phyloP scores from a whole-genome alignment of 1,284 basidiomycete species.

The Papiliotrema fonsecae region DNA sequence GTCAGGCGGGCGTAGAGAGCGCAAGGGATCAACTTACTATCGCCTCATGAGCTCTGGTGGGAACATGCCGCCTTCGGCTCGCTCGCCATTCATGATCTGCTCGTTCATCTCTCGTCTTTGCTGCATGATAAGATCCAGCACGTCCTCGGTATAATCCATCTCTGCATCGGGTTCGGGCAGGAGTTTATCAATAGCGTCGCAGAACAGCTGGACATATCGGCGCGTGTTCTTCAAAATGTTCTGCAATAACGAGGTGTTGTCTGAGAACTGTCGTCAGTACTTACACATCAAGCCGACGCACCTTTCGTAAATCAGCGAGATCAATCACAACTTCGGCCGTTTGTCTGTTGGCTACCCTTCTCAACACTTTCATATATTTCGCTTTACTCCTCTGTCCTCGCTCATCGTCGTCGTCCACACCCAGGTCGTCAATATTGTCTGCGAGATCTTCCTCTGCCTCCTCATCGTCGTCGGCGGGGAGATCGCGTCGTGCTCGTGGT shows the following conservation, averaged over 20 bases:
- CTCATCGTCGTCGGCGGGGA: slow-evolving; percentile 35
- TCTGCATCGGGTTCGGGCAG: slow-evolving; percentile 83
- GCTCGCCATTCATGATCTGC: slow-evolving; percentile 53
- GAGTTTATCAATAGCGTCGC: slow-evolving; percentile 81
- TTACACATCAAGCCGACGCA: slow-evolving; percentile 14
- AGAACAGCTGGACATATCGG: slow-evolving; percentile 86
- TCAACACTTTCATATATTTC: slow-evolving; percentile 88
- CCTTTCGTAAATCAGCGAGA: slow-evolving; percentile 45
- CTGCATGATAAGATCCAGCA: slow-evolving; percentile 90
- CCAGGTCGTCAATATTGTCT: slow-evolving; percentile 48
- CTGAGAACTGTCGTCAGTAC: slow-evolving; percentile 50
- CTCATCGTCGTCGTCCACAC: slow-evolving; percentile 46
- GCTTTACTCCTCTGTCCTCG: slow-evolving; percentile 47
- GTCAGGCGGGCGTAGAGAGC: background rate
- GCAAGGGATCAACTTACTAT: slow-evolving; percentile 67
- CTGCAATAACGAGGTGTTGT: slow-evolving; percentile 64
- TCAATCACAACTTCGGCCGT: slow-evolving; percentile 45
- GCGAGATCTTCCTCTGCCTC: slow-evolving; percentile 55
- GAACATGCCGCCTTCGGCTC: slow-evolving; percentile 57
- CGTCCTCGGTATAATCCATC: slow-evolving; percentile 81
- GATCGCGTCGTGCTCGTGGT: slow-evolving; percentile 14
- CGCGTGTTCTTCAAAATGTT: slow-evolving; percentile 80
- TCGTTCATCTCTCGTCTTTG: slow-evolving; percentile 86
- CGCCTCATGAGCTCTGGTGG: slow-evolving; percentile 85
- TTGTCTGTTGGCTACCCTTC: slow-evolving; percentile 81